These are phyloP conservation scores for Claviceps citrina DNA, from an alignment of 2,329 filamentous ascomycete species.

Conservation along the genomic window DNA sequence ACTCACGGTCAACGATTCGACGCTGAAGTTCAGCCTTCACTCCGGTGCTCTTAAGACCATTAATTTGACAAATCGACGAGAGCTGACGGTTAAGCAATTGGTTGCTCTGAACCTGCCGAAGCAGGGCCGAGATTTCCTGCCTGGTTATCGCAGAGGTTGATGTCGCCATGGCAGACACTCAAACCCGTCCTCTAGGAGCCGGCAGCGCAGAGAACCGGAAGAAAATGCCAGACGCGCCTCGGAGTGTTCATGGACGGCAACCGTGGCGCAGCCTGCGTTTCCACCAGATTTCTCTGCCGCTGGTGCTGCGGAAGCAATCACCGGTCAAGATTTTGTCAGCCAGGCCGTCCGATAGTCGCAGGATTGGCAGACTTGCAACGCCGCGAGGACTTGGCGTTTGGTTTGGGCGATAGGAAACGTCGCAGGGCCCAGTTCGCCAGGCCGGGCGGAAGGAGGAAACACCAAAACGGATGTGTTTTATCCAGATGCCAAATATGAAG, in stretches of 20 bases:
- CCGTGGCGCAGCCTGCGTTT: background rate
- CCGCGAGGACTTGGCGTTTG: background rate
- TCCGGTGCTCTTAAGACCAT: constrained; percentile 63
- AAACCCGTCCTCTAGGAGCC: background rate
- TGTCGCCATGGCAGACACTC: constrained; percentile 11
- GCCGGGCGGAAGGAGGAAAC: background rate
- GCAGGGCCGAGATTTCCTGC: constrained; percentile 30
- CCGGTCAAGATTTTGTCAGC: background rate
- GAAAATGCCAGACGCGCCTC: constrained; percentile 1
- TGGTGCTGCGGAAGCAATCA: too few relatives aligned
- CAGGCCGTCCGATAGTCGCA: background rate
- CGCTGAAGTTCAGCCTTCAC: constrained; percentile 71
- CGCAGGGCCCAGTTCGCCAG: constrained; percentile 1
- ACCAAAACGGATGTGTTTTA: background rate
- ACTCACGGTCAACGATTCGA: constrained; percentile 65
- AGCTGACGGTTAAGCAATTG: constrained; percentile 47
- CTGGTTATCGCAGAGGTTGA: constrained; percentile 16
- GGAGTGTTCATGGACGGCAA: constrained; percentile 6
- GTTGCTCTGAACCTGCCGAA: constrained; percentile 28
- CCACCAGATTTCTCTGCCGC: too few relatives aligned
- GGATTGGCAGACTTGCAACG: background rate
- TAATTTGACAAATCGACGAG: constrained; percentile 58
- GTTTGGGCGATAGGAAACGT: background rate
- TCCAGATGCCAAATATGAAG: background rate
- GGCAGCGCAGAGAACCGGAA: background rate